Evolutionary conservation across 2,329 filamentous ascomycete genomes (phyloP), one percentile per base, ranked within the genome.

Genomic region (Diaporthe citrichinensis): DNA sequence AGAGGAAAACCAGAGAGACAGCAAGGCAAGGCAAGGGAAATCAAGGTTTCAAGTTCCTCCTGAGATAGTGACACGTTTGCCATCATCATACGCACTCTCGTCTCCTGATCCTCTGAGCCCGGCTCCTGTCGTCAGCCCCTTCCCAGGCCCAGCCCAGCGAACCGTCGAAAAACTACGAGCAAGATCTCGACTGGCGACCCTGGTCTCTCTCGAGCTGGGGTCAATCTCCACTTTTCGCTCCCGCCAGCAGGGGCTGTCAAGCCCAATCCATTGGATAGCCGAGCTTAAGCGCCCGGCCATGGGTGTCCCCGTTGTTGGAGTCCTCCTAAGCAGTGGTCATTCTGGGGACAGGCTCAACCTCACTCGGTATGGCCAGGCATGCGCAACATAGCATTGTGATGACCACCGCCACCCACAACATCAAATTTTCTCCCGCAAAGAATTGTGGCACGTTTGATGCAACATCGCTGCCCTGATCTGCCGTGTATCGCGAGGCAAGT

Each of bases 161-260:
- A 39, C 46, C 31, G 14, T 51, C 65, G 28, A 41, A 68, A 53
- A 41, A 28, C 49, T 15, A 9, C 23, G 34, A 14, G 31, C 46
- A 53, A 55, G 65, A 69, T 69, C 49, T 69, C n/a, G 49, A 55
- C 49, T 69, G 49, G 65, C 49, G n/a, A 69, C 17, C 65, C 31
- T 74, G 51, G 44, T 49, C 36, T 28, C 39, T 20, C 23, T 51
- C 10, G 8, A 61, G 53, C 20, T 59, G 61, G 77, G 77, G 62
- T 78, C 78, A 75, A 72, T 79, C 76, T 46, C 51, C 46, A 68
- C 53, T 71, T 34, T 58, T 20, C 67, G 28, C 57, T 75, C 67
- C 73, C 73, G 73, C 46, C 31, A 14, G 71, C 73, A 57, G 41
- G 73, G 73, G 57, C 46, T 12, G 1, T 57, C 28, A 72, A n/a